Conservation (phyloP, 441 rosid species). For the Dalechampia spathulata region DNA sequence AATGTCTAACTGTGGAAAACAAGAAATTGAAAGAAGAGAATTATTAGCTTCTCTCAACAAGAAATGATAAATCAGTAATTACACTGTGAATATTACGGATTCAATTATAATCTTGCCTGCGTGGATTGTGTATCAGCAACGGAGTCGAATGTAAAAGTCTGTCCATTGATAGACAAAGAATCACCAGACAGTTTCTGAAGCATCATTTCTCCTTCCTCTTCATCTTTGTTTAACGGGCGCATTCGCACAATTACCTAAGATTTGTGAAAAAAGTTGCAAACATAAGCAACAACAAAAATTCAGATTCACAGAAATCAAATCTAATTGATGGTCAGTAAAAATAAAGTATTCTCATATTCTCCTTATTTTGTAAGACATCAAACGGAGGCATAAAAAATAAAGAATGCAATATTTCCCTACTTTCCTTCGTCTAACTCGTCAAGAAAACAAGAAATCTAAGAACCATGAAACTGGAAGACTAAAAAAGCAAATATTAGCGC, state of each 20-base stretch:
- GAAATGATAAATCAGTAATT: no score
- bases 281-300: not conserved
- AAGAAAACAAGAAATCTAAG: no score
- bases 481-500: not conserved
- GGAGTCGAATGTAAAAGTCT: constrained; percentile 83
- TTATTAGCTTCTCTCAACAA: no score
- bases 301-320: no score
- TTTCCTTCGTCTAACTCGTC: no score
- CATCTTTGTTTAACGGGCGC: constrained; percentile 72
- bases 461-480: not conserved
- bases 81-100: not conserved
- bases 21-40: constrained; percentile 4
- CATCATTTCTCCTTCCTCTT: constrained; percentile 66
- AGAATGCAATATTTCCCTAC: no score
- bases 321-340: not conserved
- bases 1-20: constrained; percentile 57
- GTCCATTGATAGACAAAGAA: constrained; percentile 71
- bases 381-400: not conserved
- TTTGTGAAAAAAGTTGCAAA: no score
- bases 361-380: not conserved
- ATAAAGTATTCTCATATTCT: no score
- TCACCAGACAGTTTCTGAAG: constrained; percentile 56
- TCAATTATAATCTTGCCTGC: constrained; percentile 41
- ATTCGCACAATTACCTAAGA: constrained; percentile 80
- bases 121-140: constrained; percentile 74